Base-by-base conservation (phyloP, 306 rosid genomes). In the Quercus suber region DNA sequence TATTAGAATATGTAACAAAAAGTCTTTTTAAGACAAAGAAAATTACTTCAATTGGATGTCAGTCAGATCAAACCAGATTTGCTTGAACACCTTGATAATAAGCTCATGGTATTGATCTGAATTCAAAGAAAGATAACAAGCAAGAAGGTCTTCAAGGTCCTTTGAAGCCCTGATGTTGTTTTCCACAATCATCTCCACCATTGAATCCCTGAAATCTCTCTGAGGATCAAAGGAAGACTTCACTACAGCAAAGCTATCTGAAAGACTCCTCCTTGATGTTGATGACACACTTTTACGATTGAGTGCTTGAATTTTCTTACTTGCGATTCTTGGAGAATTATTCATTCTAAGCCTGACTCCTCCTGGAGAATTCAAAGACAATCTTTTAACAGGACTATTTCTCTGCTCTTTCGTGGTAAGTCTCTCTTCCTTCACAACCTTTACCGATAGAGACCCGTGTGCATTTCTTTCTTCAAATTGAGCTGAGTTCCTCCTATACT, bases 111-210 rank as follows among this genome's bases (percentile, higher is more conserved):
- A 95, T 84, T 92, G 98, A 79, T 95, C 96, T 56, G 99, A 86
- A 77, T 95, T 95, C 65, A 95, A 74, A 37, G 94, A 87, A 5
- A 95, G 97, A 79, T 92, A 95, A 31, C 99, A 95, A 56, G 98
- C 98, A 79, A 95, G 98, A 84, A 95, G 99, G 71, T 95, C 99
- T 71, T 95, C 99, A 86, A 92, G 86, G 41, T 92, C 99, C 89
- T 90, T 92, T 1, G 99, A 91, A 0, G 81, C 84, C 74, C 90
- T 95, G 37, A 95, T 92, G 78, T 95, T 91, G 85, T 95, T 90
- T 87, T 89, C 84, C 76, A 89, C 91, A 68, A 95, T 95, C 99
- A 95, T 95, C 88, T 95, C 99, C 88, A 91, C 90, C 99, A 95
- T 95, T 74, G 99, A 95, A 21, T 92, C 97, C 67, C 90, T 90